Percentiles rank a stretch among this genome's conserved stretches.
Evolutionary conservation across 164 flowering plant genomes (phyloP).

Genomic region (Nelumbo lutea): DNA sequence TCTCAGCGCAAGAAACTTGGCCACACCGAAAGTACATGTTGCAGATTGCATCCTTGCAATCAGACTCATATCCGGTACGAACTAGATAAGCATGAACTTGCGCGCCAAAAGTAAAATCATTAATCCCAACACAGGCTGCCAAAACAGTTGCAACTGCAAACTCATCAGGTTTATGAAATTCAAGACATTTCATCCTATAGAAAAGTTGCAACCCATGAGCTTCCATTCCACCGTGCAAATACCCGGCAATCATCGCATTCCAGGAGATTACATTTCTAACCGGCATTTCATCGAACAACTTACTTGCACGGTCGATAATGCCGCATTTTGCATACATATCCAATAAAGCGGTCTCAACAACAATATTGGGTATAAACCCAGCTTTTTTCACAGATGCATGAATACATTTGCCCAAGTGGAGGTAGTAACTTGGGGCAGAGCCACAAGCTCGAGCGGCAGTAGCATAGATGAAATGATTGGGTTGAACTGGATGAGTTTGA

Average conservation of each 20-base stretch:
- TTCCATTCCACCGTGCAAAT: conserved; percentile 24
- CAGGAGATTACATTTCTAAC: conserved; percentile 28
- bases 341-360: conserved; percentile 26
- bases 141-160: conserved; percentile 25
- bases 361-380: conserved; percentile 27
- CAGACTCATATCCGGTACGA: conserved; percentile 23
- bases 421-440: not conserved
- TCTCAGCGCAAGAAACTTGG: conserved; percentile 26
- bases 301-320: conserved; percentile 9
- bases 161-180: conserved; percentile 24
- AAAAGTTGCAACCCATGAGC: conserved; percentile 26
- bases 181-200: conserved; percentile 29
- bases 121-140: conserved; percentile 19
- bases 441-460: conserved; percentile 29
- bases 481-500: conserved; percentile 11
- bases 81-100: conserved; percentile 29
- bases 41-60: conserved; percentile 20
- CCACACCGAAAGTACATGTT: conserved; percentile 37
- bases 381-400: conserved; percentile 22
- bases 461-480: conserved; percentile 28
- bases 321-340: conserved; percentile 30
- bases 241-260: conserved; percentile 35
- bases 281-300: conserved; percentile 34
- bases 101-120: conserved; percentile 21
- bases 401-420: conserved; percentile 21